phyloP scores from a whole-genome alignment of 176 grass and related monocot genomes.

The Triticum turgidum region DNA sequence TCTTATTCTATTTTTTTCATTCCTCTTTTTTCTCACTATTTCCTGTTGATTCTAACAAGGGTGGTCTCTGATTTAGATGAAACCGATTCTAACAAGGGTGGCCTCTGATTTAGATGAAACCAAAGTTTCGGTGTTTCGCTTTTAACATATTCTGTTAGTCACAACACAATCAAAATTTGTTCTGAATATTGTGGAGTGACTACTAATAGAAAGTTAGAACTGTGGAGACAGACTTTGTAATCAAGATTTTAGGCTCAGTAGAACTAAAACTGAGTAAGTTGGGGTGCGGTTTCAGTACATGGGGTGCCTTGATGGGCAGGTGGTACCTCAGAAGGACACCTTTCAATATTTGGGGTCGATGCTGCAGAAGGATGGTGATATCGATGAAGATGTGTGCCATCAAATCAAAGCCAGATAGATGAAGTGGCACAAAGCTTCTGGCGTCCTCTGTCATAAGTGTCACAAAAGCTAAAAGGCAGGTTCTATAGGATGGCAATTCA shows the following conservation, averaged over 20 bases:
- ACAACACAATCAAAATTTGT: background rate
- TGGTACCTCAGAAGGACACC: background rate
- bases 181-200: background rate
- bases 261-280: background rate
- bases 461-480: background rate
- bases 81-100: background rate
- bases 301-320: background rate
- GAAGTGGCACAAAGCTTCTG: background rate
- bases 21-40: background rate
- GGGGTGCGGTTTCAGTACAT: background rate
- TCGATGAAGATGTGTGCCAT: background rate
- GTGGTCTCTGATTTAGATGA: background rate
- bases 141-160: background rate
- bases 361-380: background rate
- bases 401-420: background rate
- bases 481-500: background rate
- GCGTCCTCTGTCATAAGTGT: background rate
- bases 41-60: background rate
- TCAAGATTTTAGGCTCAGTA: background rate
- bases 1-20: background rate
- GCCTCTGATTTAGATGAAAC: background rate
- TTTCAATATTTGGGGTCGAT: background rate
- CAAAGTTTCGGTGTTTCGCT: background rate
- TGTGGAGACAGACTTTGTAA: background rate
- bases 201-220: background rate